Conservation (phyloP, 495 filamentous ascomycete species). For the Lasiosphaeria miniovina region DNA sequence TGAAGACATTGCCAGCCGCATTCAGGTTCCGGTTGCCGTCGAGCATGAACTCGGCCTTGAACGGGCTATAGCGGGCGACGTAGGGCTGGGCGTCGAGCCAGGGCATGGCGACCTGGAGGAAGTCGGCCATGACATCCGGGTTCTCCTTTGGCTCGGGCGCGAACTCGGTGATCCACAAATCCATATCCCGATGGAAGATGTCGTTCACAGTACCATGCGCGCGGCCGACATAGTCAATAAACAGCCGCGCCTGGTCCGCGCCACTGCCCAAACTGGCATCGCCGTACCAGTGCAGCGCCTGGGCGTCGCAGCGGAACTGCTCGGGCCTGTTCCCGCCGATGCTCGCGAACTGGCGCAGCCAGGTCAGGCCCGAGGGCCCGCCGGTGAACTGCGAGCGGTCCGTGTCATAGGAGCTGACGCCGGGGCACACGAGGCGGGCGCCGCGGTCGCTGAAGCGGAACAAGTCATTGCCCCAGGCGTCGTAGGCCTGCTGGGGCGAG, state of each 20-base stretch:
- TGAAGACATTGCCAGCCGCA: constrained; percentile 9
- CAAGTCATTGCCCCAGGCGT: constrained; percentile 16
- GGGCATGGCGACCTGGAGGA: constrained; percentile 8
- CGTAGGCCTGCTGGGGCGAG: constrained; percentile 5
- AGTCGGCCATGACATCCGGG: constrained; percentile 8
- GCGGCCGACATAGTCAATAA: constrained; percentile 7
- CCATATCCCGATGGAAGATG: constrained; percentile 14
- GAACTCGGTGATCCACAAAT: constrained; percentile 19
- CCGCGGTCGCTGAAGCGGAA: constrained; percentile 10
- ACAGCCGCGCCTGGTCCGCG: constrained; percentile 3
- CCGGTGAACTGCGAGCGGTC: not conserved
- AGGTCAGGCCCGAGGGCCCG: constrained; percentile 7
- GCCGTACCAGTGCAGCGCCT: constrained; percentile 19
- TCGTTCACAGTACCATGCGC: constrained; percentile 11
- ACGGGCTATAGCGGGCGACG: constrained; percentile 12
- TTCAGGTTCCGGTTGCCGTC: not conserved
- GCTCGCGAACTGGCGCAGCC: constrained; percentile 14
- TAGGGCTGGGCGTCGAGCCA: constrained; percentile 11
- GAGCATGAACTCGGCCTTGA: constrained; percentile 12
- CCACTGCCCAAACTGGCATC: not conserved
- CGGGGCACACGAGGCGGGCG: constrained; percentile 16
- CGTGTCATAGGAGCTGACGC: constrained; percentile 11
- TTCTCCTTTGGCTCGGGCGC: not conserved
- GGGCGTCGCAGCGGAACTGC: constrained; percentile 10
- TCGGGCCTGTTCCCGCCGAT: not conserved